Conservation (phyloP, 441 rosid genomes). For the Pelargonium citronellum region DNA sequence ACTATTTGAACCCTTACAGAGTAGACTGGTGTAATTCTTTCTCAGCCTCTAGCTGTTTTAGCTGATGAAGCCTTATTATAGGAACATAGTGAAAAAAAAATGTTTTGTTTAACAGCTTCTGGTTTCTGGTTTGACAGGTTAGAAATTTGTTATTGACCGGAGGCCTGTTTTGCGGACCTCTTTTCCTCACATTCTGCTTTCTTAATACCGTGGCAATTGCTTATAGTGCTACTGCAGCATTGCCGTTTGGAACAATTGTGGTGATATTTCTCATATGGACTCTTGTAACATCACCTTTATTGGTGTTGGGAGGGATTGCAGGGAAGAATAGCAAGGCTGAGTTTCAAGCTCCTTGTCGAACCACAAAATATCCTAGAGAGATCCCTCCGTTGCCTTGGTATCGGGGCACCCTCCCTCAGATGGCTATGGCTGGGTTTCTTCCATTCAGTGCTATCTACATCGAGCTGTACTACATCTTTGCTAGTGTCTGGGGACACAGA, state of each 20-base stretch:
- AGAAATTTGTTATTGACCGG: conserved; percentile 28
- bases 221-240: conserved; percentile 26
- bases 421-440: conserved; percentile 30
- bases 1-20: not conserved
- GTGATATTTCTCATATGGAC: conserved; percentile 31
- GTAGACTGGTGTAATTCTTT: not conserved
- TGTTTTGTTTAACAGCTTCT: not conserved
- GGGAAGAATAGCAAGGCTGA: conserved; percentile 30
- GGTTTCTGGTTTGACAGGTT: conserved; percentile 20
- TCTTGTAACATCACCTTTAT: conserved; percentile 26
- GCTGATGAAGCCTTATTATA: not conserved
- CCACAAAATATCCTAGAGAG: conserved; percentile 31
- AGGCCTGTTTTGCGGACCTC: conserved; percentile 23
- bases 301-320: conserved; percentile 30
- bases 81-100: not conserved
- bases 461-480: conserved; percentile 28
- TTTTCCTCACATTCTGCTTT: conserved; percentile 27
- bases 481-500: conserved; percentile 29
- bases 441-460: conserved; percentile 32
- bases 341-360: conserved; percentile 32
- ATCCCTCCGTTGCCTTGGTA: conserved; percentile 31
- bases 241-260: conserved; percentile 27
- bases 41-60: conserved; percentile 2
- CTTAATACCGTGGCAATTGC: conserved; percentile 25
- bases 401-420: conserved; percentile 25